These are phyloP conservation scores for Tolypocladium inflatum DNA, from an alignment of 2,329 filamentous ascomycete genomes.

Conservation along the genomic window DNA sequence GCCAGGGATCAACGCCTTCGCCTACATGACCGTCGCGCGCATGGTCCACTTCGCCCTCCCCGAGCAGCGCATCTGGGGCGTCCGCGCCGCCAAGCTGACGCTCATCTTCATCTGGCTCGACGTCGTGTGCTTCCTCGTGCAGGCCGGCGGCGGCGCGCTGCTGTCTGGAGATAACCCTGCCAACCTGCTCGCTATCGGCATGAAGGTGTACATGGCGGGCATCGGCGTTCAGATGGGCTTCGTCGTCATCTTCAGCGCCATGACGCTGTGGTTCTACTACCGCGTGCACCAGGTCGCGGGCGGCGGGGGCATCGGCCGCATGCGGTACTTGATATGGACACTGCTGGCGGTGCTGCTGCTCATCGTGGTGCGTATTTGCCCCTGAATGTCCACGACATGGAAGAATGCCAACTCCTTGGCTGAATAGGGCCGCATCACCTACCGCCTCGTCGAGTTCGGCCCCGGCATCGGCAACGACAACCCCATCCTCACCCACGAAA, in stretches of 20 bases:
- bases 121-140: constrained; percentile 36
- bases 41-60: constrained; percentile 29
- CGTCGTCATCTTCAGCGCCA: constrained; percentile 24
- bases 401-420: constrained; percentile 1
- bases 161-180: constrained; percentile 14
- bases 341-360: constrained; percentile 23
- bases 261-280: constrained; percentile 26
- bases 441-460: constrained; percentile 47
- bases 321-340: constrained; percentile 22
- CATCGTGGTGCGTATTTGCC: constrained; percentile 18
- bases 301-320: constrained; percentile 13
- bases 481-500: constrained; percentile 35
- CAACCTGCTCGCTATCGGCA: constrained; percentile 20
- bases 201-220: constrained; percentile 29
- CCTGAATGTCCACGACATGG: neutral
- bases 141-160: constrained; percentile 29
- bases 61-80: constrained; percentile 23
- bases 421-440: constrained; percentile 45
- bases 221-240: constrained; percentile 26
- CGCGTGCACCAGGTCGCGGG: constrained; percentile 13
- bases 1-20: constrained; percentile 32
- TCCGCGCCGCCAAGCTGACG: constrained; percentile 27
- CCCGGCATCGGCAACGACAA: constrained; percentile 32
- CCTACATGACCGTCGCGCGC: constrained; percentile 33
- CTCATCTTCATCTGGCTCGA: constrained; percentile 38